phyloP scores from a whole-genome alignment of 805 yeast species.

The Cyberlindnera saturnus region DNA sequence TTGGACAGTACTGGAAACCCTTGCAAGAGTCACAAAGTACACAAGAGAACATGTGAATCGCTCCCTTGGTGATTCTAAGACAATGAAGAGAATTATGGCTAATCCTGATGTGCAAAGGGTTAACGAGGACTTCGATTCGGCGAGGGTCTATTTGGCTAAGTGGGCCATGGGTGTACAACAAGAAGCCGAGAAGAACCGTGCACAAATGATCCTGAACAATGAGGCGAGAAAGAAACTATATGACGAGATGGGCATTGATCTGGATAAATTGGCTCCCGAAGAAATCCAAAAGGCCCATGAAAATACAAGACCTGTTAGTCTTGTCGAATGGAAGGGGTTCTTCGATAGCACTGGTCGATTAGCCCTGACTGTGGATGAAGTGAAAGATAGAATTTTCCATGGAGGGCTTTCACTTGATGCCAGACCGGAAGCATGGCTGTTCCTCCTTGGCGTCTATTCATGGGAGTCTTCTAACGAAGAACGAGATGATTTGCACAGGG shows the following conservation, averaged over 20 bases:
- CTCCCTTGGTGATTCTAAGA: slow-evolving; percentile 53
- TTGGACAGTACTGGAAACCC: slow-evolving; percentile 81
- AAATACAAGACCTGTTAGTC: slow-evolving; percentile 59
- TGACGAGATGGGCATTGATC: slow-evolving; percentile 55
- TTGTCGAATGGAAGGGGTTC: slow-evolving; percentile 76
- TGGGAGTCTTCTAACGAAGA: slow-evolving; percentile 81
- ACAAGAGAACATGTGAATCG: slow-evolving; percentile 62
- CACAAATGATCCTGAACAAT: slow-evolving; percentile 50
- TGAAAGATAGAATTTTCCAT: slow-evolving; percentile 80
- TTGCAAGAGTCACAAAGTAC: slow-evolving; percentile 59
- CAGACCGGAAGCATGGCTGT: slow-evolving; percentile 79
- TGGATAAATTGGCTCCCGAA: slow-evolving; percentile 46
- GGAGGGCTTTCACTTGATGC: slow-evolving; percentile 66
- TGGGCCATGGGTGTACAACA: slow-evolving; percentile 96
- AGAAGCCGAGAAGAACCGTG: slow-evolving; percentile 64
- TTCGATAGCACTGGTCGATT: slow-evolving; percentile 79
- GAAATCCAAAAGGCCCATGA: slow-evolving; percentile 54
- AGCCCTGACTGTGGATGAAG: slow-evolving; percentile 64
- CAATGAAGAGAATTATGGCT: slow-evolving; percentile 30
- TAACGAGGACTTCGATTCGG: slow-evolving; percentile 89
- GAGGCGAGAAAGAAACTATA: slow-evolving; percentile 48
- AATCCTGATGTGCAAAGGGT: slow-evolving; percentile 77
- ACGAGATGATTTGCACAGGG: slow-evolving; percentile 49
- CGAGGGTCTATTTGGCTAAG: slow-evolving; percentile 85
- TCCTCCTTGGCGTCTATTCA: slow-evolving; percentile 74